A percentile compares a stretch with the other conserved stretches of the same genome.
Conservation (phyloP, 2,329 filamentous ascomycete species). For the Didymella sp. region DNA sequence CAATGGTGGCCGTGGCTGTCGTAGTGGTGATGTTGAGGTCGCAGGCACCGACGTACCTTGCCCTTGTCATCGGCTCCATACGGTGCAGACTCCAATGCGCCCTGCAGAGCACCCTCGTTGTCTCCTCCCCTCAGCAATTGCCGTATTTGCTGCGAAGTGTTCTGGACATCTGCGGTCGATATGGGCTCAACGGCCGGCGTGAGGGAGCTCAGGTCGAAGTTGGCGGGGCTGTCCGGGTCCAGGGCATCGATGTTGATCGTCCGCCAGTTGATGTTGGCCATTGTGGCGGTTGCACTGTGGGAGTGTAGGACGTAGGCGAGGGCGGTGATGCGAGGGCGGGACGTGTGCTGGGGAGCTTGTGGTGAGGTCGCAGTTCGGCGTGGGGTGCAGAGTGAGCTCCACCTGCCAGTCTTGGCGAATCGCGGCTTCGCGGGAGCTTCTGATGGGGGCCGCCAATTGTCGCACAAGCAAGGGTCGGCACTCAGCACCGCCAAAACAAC, state of each 20-base stretch:
- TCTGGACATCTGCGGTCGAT: conserved; percentile 78
- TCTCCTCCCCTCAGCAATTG: conserved; percentile 89
- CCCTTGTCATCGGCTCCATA: conserved; percentile 65
- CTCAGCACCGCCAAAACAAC: conserved; percentile 29
- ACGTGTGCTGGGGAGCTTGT: conserved; percentile 27
- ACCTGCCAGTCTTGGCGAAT: conserved; percentile 37
- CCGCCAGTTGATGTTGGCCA: conserved; percentile 69
- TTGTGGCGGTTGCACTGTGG: conserved; percentile 35
- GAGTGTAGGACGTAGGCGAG: conserved; percentile 6
- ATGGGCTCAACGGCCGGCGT: conserved; percentile 77
- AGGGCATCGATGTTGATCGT: conserved; percentile 94
- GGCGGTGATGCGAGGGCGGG: conserved; percentile 13
- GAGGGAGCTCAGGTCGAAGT: conserved; percentile 88
- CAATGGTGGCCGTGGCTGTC: conserved; percentile 7
- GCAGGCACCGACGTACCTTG: conserved; percentile 54
- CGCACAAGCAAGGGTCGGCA: conserved; percentile 47
- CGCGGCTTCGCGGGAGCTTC: conserved; percentile 26
- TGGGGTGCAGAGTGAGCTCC: conserved; percentile 39
- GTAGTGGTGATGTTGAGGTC: conserved; percentile 21
- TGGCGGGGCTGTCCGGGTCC: conserved; percentile 85
- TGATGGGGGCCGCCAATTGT: conserved; percentile 32
- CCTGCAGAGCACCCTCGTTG: conserved; percentile 82
- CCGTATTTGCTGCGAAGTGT: conserved; percentile 79
- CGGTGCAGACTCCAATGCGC: conserved; percentile 84
- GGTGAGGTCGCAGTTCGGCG: conserved; percentile 35